phyloP scores from a whole-genome alignment of 306 rosid genomes.

The Castanospermum australe region DNA sequence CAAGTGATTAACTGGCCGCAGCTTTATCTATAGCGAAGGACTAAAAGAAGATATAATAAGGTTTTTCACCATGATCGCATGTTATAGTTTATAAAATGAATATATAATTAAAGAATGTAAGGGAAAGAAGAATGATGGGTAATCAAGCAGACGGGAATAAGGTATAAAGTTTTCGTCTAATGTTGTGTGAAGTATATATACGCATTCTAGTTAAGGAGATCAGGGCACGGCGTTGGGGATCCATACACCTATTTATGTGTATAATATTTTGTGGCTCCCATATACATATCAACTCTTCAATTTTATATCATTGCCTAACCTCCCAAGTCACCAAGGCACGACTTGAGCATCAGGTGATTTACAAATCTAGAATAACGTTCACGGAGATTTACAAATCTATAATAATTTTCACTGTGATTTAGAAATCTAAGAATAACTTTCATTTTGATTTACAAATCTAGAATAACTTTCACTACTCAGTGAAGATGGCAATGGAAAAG shows the following conservation, averaged over 20 bases:
- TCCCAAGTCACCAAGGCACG: not conserved
- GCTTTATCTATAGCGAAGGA: not conserved
- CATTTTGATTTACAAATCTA: not conserved
- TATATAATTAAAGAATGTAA: not conserved
- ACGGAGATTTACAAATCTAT: too few relatives aligned
- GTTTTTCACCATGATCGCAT: not conserved
- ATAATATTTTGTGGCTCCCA: not conserved
- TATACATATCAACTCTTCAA: not conserved
- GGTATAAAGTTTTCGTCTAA: slow-evolving; percentile 39
- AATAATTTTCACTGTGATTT: not conserved
- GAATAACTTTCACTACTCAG: not conserved
- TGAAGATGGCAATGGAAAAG: too few relatives aligned
- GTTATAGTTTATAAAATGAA: not conserved
- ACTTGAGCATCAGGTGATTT: not conserved
- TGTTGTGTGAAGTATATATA: slow-evolving; percentile 31
- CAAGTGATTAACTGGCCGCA: not conserved
- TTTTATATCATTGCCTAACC: not conserved
- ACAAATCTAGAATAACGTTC: not conserved
- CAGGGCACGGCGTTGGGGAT: not conserved
- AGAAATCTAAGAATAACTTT: not conserved
- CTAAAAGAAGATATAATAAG: not conserved
- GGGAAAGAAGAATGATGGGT: not conserved
- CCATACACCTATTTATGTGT: not conserved
- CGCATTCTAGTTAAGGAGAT: slow-evolving; percentile 19
- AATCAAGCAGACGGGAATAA: not conserved